These are phyloP conservation scores for Lasiosphaeria miniovina DNA, from an alignment of 495 filamentous ascomycete genomes.

Conservation along the genomic window DNA sequence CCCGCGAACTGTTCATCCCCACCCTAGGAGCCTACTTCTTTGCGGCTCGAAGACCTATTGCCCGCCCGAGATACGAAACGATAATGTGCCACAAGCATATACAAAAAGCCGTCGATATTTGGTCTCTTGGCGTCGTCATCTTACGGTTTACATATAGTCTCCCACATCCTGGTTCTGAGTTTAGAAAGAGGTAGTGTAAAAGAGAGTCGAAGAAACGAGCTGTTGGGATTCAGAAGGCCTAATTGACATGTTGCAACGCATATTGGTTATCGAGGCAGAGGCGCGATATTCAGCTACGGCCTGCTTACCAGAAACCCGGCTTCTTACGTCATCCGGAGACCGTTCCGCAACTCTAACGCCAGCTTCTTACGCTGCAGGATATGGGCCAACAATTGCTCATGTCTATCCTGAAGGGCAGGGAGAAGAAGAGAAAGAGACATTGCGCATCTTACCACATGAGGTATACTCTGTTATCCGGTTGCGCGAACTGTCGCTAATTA, in stretches of 20 bases:
- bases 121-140: slow-evolving; percentile 15
- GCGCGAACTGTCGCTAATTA: neutral
- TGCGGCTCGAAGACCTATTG: slow-evolving; percentile 3
- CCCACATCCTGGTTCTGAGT: neutral
- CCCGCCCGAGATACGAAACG: neutral
- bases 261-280: slow-evolving; percentile 1
- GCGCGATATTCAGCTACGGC: slow-evolving; percentile 1
- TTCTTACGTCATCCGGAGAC: neutral
- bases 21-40: too few relatives aligned
- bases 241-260: slow-evolving; percentile 6
- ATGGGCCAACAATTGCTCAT: neutral
- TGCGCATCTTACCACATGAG: neutral
- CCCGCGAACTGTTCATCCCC: too few relatives aligned
- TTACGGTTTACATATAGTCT: slow-evolving; percentile 8
- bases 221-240: slow-evolving; percentile 1
- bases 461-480: neutral
- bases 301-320: neutral
- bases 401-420: neutral
- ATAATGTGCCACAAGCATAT: slow-evolving; percentile 2
- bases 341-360: neutral
- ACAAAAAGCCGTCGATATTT: slow-evolving; percentile 14
- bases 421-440: slow-evolving; percentile 2
- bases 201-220: neutral
- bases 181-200: neutral
- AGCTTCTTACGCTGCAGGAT: neutral